Percentiles rank a stretch among this genome's conserved stretches.
These are phyloP conservation scores for Albophoma yamanashiensis DNA, from an alignment of 2,329 filamentous ascomycete species.

Conservation along the genomic window DNA sequence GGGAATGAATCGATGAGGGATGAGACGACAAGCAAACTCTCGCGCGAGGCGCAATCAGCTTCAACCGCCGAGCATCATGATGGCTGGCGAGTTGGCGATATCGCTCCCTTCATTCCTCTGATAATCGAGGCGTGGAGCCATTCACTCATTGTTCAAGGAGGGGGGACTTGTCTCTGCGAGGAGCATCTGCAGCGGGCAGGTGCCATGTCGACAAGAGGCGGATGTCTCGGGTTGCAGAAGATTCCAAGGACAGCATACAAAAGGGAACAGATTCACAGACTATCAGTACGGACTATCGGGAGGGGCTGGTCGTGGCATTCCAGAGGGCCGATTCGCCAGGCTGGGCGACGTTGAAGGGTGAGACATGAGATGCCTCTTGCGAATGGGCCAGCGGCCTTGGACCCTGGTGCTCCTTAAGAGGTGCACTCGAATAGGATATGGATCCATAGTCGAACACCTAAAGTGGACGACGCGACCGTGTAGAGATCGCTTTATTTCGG, in stretches of 20 bases:
- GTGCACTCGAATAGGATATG: not conserved
- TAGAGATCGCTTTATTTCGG: not conserved
- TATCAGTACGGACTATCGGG: not conserved
- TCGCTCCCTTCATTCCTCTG: conserved; percentile 27
- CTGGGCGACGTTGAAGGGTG: conserved; percentile 2
- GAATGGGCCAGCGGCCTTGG: not conserved
- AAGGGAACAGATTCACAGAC: not conserved
- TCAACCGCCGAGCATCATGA: conserved; percentile 13
- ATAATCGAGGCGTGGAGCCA: conserved; percentile 9
- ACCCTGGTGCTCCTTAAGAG: not conserved
- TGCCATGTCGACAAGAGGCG: conserved; percentile 20
- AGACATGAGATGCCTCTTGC: conserved; percentile 5
- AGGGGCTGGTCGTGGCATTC: conserved; percentile 7
- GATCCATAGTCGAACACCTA: not conserved
- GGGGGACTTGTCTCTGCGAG: conserved; percentile 3
- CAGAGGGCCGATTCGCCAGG: conserved; percentile 1
- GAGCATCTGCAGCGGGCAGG: conserved; percentile 1
- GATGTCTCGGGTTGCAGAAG: conserved; percentile 15
- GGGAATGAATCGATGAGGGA: conserved; percentile 1
- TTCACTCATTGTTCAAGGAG: conserved; percentile 13
- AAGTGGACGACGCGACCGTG: not conserved
- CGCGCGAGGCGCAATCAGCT: conserved; percentile 7
- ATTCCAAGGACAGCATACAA: not conserved
- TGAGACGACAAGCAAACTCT: conserved; percentile 4
- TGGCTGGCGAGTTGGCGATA: conserved; percentile 20